These are phyloP conservation scores for Paramecium sexaurelia DNA, from an alignment of 73 alveolate genomes.

Conservation along the genomic window DNA sequence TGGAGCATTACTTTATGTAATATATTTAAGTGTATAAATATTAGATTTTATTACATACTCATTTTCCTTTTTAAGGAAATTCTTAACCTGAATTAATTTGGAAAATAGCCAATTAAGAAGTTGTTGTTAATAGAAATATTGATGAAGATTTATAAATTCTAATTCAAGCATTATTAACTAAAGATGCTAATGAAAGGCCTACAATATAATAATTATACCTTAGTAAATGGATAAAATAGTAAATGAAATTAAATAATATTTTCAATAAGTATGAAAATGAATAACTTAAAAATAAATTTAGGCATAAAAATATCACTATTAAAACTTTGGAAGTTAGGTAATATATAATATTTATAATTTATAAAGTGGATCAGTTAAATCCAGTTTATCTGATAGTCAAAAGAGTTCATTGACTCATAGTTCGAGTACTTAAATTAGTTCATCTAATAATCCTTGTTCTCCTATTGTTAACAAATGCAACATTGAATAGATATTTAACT, in stretches of 20 bases:
- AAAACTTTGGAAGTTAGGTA: background rate
- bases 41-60: background rate
- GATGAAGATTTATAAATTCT: conserved; percentile 13
- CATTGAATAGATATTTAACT: background rate
- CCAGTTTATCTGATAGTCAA: background rate
- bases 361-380: background rate
- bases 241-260: background rate
- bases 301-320: background rate
- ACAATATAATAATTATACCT: background rate
- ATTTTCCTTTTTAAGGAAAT: background rate
- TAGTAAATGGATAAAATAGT: conserved; percentile 6
- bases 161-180: background rate
- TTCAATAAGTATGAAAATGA: conserved; percentile 42
- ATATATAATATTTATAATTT: background rate
- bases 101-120: background rate
- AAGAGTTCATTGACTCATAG: background rate
- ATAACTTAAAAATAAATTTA: background rate
- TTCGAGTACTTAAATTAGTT: background rate
- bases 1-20: conserved; percentile 79
- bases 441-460: conserved; percentile 5
- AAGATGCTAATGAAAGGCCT: background rate
- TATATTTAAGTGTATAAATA: background rate
- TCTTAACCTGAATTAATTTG: background rate
- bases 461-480: background rate
- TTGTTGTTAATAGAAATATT: background rate